A percentile compares a stretch with the other conserved stretches of the same genome.
phyloP scores from a whole-genome alignment of 371 early-diverging fungal genomes.

The Mortierella sp. region DNA sequence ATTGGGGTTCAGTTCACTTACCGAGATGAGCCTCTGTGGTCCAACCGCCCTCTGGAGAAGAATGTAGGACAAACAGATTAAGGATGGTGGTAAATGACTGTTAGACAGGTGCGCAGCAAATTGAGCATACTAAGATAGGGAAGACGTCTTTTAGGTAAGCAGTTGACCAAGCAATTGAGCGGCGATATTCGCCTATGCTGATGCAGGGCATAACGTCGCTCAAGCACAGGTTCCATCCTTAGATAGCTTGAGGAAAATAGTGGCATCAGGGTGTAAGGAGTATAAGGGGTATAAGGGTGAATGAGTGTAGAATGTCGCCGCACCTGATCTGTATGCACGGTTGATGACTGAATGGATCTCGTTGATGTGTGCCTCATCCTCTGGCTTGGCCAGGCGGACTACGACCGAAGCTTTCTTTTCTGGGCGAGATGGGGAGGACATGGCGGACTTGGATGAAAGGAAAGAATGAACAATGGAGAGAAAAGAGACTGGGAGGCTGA shows the following conservation, averaged over 20 bases:
- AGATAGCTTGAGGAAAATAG: no score
- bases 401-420: conserved; percentile 34
- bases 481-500: no score
- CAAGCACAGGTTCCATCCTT: neutral
- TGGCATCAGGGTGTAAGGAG: neutral
- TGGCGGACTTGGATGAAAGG: conserved; percentile 1
- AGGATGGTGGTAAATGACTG: neutral
- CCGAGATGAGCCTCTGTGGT: conserved; percentile 50
- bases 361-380: conserved; percentile 18
- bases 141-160: no score
- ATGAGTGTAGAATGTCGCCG: no score
- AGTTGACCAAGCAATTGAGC: no score
- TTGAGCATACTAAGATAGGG: no score
- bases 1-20: no score
- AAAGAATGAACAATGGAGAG: conserved; percentile 1
- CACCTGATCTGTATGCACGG: conserved; percentile 48
- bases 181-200: no score
- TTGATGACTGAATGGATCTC: conserved; percentile 47
- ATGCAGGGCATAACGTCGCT: no score
- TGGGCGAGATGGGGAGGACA: conserved; percentile 21
- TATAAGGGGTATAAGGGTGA: neutral
- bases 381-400: conserved; percentile 32
- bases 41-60: conserved; percentile 45
- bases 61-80: neutral
- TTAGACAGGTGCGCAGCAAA: neutral